Percentiles rank a stretch among this genome's conserved stretches.
Evolutionary conservation across 192 early-diverging fungal genomes (phyloP).

Genomic region (Oehlia diaphana): DNA sequence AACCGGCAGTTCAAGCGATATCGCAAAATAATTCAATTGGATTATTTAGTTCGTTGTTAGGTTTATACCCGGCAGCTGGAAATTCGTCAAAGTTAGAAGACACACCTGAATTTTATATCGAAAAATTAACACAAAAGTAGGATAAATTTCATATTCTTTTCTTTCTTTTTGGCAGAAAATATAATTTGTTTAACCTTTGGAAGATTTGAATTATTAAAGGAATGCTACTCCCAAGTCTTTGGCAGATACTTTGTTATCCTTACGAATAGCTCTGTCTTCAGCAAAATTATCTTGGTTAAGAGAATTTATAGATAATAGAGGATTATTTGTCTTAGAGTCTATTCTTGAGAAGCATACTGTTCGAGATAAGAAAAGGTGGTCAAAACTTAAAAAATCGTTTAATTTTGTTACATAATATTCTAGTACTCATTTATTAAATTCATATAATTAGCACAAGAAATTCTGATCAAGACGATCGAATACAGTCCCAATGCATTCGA

Average conservation of each 20-base stretch:
- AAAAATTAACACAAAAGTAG: constrained; percentile 39
- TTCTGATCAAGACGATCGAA: constrained; percentile 43
- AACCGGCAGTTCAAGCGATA: neutral
- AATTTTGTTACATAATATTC: neutral
- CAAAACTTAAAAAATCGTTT: neutral
- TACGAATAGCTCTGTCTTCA: constrained; percentile 44
- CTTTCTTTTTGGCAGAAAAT: neutral
- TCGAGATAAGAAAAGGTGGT: constrained; percentile 35
- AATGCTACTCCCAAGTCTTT: constrained; percentile 40
- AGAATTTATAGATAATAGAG: constrained; percentile 45
- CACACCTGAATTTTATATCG: constrained; percentile 44
- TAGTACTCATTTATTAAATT: neutral
- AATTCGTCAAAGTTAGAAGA: constrained; percentile 29
- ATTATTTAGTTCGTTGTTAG: neutral
- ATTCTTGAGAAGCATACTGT: constrained; percentile 45
- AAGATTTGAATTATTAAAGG: neutral
- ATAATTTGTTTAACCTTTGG: neutral
- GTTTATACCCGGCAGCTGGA: neutral
- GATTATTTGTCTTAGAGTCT: constrained; percentile 48
- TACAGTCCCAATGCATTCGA: constrained; percentile 51
- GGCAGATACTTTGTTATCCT: constrained; percentile 40
- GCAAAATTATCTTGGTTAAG: constrained; percentile 52
- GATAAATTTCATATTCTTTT: neutral
- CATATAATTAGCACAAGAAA: constrained; percentile 1
- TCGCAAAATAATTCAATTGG: neutral